Evolutionary conservation across 805 yeast species (phyloP), one percentile per base, ranked within the genome.

Genomic region (Candida xyloterini): DNA sequence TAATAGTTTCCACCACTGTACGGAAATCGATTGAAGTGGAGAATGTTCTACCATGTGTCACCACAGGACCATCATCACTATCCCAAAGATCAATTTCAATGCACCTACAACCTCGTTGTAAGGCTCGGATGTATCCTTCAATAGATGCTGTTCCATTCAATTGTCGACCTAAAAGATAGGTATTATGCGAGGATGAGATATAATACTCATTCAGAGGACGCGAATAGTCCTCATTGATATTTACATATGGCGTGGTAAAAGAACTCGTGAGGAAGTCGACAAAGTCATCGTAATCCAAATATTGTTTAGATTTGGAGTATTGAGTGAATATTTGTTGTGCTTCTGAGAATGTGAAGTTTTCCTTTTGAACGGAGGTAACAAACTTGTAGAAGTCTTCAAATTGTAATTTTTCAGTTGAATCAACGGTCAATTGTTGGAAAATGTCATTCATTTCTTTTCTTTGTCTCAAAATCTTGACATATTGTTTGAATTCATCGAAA

Each of bases 31-130:
- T 76, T 1, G 91, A 76, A 0, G 81, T 71, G 0, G 98, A 87
- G 46, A 93, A 76, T 0, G 95, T 78, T 34, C 82, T 66, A 0
- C 99, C 99, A 61, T 93, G 99, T 21, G 84, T 83, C 0, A 93
- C 96, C 0, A 86, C 76, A 0, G 99, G 99, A 0, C 83, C 90
- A 10, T 64, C 61, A 10, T 57, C 62, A 4, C 64, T 85, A 65
- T 91, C 96, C 99, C 99, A 93, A 15, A 93, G 71, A 60, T 93
- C 99, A 28, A 93, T 79, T 56, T 93, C 99, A n/a, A 93, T 71
- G 47, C 96, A 90, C 31, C 96, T 70, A 53, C 98, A 93, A 1
- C 99, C 98, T 39, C 89, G 75, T 57, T 89, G 96, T 34, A 93
- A 65, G 0, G 87, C 93, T 35, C 84, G 76, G 13, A 88, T 79